Base-by-base conservation (phyloP, 495 filamentous ascomycete species). In the Aspergillus avenaceus region DNA sequence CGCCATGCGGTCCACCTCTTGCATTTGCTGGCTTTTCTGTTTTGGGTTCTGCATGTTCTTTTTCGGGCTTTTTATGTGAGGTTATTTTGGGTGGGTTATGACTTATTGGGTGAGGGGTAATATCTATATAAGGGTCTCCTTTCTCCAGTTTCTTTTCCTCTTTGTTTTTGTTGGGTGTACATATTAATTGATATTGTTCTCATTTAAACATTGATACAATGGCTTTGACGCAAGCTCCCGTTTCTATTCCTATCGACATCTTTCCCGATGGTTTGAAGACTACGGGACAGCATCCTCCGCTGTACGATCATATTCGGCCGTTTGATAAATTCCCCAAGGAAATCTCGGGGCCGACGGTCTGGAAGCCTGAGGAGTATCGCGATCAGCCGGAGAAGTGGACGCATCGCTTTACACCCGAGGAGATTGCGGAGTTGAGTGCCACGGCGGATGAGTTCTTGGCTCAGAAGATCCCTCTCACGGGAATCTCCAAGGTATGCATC, bases 211-310 rank as follows among this genome's bases (percentile, higher is more conserved):
- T 40, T 1, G 19, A 28, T 45, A 72, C 72, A 69, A 65, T 66
- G 29, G 67, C 64, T 34, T 60, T 70, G 40, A 67, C 66, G n/a
- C 69, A 72, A 45, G 51, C 63, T 23, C 55, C 69, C 11, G 37
- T 38, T n/a, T 34, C 54, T 32, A 53, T 64, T 23, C 62, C 69
- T 14, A 47, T 58, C 25, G 65, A 70, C 26, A 65, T 75, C 54
- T 82, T 82, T 43, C 79, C 79, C 7, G 77, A 81, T 52, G 77
- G 78, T 3, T 65, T 80, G 43, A 81, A 84, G 61, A 91, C 88
- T 18, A 87, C 85, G 3, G 90, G 90, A 37, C 90, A 96, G 66
- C 86, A 91, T 50, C 76, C 83, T 3, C 90, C 90, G 2, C 62
- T 88, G 8, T 86, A 84, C 63, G 74, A 83, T 18, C 61, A 75